phyloP scores from a whole-genome alignment of 768 basidiomycete species.

The Suillus alpinus region DNA sequence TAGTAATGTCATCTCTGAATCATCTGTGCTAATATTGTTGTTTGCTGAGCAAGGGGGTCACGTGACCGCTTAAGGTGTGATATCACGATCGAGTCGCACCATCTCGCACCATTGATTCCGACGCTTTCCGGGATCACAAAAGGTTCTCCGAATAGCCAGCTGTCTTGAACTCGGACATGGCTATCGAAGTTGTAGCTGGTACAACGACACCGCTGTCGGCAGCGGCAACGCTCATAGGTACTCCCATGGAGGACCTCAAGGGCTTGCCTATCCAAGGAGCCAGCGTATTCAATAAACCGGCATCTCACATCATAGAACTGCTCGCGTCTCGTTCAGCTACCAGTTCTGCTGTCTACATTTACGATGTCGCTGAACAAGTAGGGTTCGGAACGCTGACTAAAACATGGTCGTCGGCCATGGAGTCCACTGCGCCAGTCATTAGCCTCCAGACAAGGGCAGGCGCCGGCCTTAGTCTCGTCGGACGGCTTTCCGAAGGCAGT shows the following conservation, averaged over 20 bases:
- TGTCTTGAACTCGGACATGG: slow-evolving; percentile 14
- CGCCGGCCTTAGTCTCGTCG: slow-evolving; percentile 77
- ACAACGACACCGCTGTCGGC: slow-evolving; percentile 27
- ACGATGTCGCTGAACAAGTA: slow-evolving; percentile 81
- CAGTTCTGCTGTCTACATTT: slow-evolving; percentile 73
- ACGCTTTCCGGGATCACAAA: neutral
- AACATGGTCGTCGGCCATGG: slow-evolving; percentile 49
- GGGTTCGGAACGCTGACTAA: slow-evolving; percentile 77
- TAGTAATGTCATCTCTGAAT: slow-evolving; percentile 2
- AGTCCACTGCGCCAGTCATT: slow-evolving; percentile 52
- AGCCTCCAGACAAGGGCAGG: slow-evolving; percentile 81
- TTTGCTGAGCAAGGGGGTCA: slow-evolving; percentile 10
- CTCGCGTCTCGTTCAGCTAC: slow-evolving; percentile 53
- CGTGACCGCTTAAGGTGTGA: slow-evolving; percentile 25
- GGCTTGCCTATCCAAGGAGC: slow-evolving; percentile 7
- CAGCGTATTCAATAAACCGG: slow-evolving; percentile 29
- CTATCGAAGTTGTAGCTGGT: slow-evolving; percentile 22
- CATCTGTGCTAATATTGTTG: neutral
- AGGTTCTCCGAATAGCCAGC: neutral
- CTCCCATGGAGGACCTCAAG: slow-evolving; percentile 30
- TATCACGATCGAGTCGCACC: slow-evolving; percentile 30
- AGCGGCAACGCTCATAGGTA: slow-evolving; percentile 33
- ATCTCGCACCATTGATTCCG: slow-evolving; percentile 15
- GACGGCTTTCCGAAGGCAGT: slow-evolving; percentile 76
- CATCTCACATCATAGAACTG: slow-evolving; percentile 67